Evolutionary conservation across 306 rosid species (phyloP), one percentile per base, ranked within the genome.

Genomic region (Dryas alaskensis): DNA sequence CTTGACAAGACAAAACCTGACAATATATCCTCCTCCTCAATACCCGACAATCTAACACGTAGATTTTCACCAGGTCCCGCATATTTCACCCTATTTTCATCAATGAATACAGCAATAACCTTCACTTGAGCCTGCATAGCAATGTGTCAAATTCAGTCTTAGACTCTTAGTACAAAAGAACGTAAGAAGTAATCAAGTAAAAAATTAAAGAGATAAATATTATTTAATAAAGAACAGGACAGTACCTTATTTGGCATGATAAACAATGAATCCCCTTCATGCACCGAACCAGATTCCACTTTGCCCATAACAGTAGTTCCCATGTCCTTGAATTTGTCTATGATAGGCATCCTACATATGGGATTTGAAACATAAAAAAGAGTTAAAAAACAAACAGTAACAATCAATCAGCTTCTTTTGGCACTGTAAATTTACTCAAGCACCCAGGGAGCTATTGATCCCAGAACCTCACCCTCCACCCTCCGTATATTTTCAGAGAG

Each of bases 31-130:
- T 92, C 98, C 60, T 95, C 99, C 53, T 95, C 99, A 31, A 90
- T 70, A 67, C 97, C 97, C 17, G 99, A 81, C 71, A 95, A 8
- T 79, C 95, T 89, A 82, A 95, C 74, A 75, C 99, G 89, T 67
- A 95, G 83, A 80, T 95, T 95, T 86, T 95, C 98, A 65, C 99
- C 98, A n/a, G 99, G 99, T 65, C 97, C 98, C n/a, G 98, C 99
- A 69, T 79, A 65, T 74, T 79, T 87, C 42, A 90, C 96, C 71
- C 76, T 87, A 55, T 86, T 75, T 54, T 92, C 98, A 81, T 92
- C 99, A 70, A 88, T 82, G 67, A 46, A 82, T 50, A 95, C 4
- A 46, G 86, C 93, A 76, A 85, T 22, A 71, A 81, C 99, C 80
- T 95, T 92, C 55, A 95, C 99, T 0, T 67, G 93, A 79, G 81